Evolutionary conservation across 495 filamentous ascomycete genomes (phyloP).

Genomic region (Penicillium chermesinum): DNA sequence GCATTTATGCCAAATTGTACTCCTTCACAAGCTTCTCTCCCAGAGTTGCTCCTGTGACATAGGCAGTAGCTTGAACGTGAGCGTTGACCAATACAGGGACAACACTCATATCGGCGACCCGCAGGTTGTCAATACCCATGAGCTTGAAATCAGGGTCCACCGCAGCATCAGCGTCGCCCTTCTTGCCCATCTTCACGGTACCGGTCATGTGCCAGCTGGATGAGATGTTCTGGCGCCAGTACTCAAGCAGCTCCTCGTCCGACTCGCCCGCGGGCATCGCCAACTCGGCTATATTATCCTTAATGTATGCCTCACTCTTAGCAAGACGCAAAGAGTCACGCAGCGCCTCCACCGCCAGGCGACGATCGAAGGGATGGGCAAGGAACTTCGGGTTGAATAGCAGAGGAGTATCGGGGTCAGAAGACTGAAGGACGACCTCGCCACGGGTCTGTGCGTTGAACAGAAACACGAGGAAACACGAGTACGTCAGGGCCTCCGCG

Average conservation of each 20-base stretch:
- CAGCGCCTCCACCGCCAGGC: constrained; percentile 48
- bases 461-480: constrained; percentile 19
- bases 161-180: constrained; percentile 22
- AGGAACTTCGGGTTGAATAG: constrained; percentile 52
- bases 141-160: constrained; percentile 51
- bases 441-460: constrained; percentile 38
- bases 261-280: constrained; percentile 39
- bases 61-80: constrained; percentile 25
- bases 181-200: constrained; percentile 53
- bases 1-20: constrained; percentile 2
- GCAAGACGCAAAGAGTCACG: constrained; percentile 36
- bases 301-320: constrained; percentile 19
- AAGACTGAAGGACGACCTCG: constrained; percentile 45
- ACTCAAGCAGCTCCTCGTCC: constrained; percentile 53
- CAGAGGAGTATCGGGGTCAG: constrained; percentile 46
- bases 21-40: constrained; percentile 23
- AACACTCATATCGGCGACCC: constrained; percentile 56
- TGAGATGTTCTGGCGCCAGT: constrained; percentile 34
- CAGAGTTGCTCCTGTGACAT: constrained; percentile 21
- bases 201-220: constrained; percentile 46
- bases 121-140: constrained; percentile 46
- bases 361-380: constrained; percentile 49
- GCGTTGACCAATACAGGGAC: constrained; percentile 44
- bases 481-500: constrained; percentile 17
- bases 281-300: constrained; percentile 25